Conservation (phyloP, 306 rosid species). For the Sesbania bispinosa region DNA sequence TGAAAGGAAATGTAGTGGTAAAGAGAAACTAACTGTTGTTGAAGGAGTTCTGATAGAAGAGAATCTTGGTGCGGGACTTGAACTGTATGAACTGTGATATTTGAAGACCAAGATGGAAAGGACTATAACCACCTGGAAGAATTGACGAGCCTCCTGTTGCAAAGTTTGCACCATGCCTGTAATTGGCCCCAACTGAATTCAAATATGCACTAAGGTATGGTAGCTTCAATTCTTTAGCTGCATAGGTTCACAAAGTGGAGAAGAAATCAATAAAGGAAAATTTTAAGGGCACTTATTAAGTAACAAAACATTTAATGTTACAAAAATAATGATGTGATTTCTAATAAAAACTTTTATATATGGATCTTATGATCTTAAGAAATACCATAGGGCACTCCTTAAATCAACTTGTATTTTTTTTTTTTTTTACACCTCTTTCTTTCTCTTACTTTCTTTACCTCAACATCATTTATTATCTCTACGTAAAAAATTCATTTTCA, state of each 20-base stretch:
- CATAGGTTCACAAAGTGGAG: not conserved
- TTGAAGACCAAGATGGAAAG: conserved; percentile 69
- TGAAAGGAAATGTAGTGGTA: not conserved
- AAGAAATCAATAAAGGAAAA: too few species aligned
- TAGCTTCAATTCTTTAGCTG: conserved; percentile 71
- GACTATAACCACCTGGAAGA: conserved; percentile 60
- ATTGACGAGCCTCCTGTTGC: conserved; percentile 70
- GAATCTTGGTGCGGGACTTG: conserved; percentile 48
- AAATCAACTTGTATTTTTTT: too few species aligned
- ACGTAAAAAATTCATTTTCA: too few species aligned
- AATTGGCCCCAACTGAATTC: conserved; percentile 65
- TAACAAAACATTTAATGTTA: too few species aligned
- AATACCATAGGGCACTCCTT: too few species aligned
- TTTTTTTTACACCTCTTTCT: too few species aligned
- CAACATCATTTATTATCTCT: too few species aligned
- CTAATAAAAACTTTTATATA: too few species aligned
- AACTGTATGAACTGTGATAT: conserved; percentile 61
- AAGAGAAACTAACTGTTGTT: conserved; percentile 37
- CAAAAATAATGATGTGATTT: too few species aligned
- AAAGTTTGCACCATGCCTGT: conserved; percentile 72
- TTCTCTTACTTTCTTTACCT: too few species aligned
- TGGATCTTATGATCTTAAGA: too few species aligned
- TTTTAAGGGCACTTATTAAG: too few species aligned
- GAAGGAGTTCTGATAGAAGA: conserved; percentile 36
- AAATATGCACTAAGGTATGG: conserved; percentile 68